Conservation (phyloP, 805 yeast genomes). For the Lipomyces starkeyi region DNA sequence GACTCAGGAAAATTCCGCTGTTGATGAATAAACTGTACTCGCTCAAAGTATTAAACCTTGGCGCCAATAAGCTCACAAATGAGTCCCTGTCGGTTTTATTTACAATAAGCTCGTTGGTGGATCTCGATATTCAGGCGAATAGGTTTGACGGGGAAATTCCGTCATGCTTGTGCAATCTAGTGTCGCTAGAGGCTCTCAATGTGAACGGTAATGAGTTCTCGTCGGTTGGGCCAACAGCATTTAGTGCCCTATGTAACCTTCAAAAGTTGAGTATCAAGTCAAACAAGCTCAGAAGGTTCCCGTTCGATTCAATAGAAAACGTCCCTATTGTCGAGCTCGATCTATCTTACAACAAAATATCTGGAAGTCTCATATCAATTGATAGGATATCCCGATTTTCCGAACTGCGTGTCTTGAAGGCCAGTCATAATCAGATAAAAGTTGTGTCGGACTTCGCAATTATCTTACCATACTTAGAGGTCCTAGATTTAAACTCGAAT, state of each 20-base stretch:
- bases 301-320: conserved; percentile 24
- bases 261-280: conserved; percentile 10
- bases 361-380: conserved; percentile 31
- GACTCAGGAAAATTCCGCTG: conserved; percentile 24
- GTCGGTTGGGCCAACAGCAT: conserved; percentile 13
- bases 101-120: conserved; percentile 17
- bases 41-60: conserved; percentile 14
- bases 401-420: conserved; percentile 23
- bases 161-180: conserved; percentile 12
- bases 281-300: conserved; percentile 29
- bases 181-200: conserved; percentile 18
- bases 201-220: conserved; percentile 27
- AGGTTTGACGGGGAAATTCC: conserved; percentile 33
- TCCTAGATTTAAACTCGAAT: conserved; percentile 28
- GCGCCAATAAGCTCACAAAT: conserved; percentile 26
- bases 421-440: conserved; percentile 29
- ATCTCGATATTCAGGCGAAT: conserved; percentile 29
- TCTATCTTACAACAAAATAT: conserved; percentile 25
- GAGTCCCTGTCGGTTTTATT: conserved; percentile 16
- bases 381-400: conserved; percentile 31
- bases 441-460: conserved; percentile 36
- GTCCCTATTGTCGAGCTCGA: conserved; percentile 22
- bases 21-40: conserved; percentile 11
- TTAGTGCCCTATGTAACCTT: conserved; percentile 18
- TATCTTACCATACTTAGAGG: conserved; percentile 32